Base-by-base conservation (phyloP, 352 stramenopile genomes). In the Stramenopiles sp. region DNA sequence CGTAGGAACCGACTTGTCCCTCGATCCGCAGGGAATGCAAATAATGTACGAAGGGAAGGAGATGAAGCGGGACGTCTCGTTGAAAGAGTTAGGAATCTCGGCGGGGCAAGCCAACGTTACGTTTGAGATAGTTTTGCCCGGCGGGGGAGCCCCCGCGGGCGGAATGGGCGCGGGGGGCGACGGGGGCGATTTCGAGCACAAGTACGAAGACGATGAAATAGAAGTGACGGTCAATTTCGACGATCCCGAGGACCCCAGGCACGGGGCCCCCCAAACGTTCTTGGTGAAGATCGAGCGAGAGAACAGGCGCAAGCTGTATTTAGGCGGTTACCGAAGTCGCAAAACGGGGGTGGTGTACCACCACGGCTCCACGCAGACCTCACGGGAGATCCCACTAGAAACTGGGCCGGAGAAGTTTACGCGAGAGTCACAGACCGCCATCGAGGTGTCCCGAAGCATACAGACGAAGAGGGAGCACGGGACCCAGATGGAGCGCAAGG, bases 321-420 rank as follows among this genome's bases (percentile, higher is more conserved):
- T 95, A 3, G 91, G 91, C 4, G 91, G 91, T 3, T 96, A 90
- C 75, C 80, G 84, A 35, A 82, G 95, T 79, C 87, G 87, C 33
- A 88, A 90, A 68, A 96, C 82, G 0, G 84, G 89, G 49, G 82
- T 88, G 53, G 79, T 92, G 18, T 96, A 92, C 78, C 90, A 96
- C 77, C 89, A 96, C 77, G 90, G 88, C 3, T 86, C 82, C 0
- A 84, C 83, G 0, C 90, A 96, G 82, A 84, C 81, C 25, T 63
- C 25, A 25, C 43, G 43, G 12, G 43, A 63, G 25, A 25, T 63
- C 25, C 12, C 25, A 12, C 43, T 18, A 25, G 79, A 81, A 34
- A 79, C 81, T 35, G 84, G 83, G 0, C 76, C 79, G 3, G 34
- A 34, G 18, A 79, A 83, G 0, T 81, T 84, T 3, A 84, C 89